Evolutionary conservation across 2,329 filamentous ascomycete genomes (phyloP).

Genomic region (Verticillium klebahnii): DNA sequence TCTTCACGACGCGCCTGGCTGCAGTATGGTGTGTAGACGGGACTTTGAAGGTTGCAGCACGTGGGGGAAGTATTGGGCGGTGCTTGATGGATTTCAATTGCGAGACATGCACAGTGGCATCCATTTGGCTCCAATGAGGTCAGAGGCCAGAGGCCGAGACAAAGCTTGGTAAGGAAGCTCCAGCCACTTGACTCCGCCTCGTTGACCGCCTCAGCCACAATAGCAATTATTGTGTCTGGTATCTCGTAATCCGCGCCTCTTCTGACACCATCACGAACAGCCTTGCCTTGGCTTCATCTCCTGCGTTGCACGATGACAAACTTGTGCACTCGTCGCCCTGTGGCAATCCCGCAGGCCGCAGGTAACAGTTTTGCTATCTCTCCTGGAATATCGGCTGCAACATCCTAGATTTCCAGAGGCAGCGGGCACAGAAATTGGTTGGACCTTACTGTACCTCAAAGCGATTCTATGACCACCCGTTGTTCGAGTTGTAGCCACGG

Average conservation of each 20-base stretch:
- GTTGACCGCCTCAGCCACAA: not conserved
- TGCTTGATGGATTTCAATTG: conserved; percentile 1
- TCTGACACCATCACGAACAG: not conserved
- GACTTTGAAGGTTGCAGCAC: conserved; percentile 10
- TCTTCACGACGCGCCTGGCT: not conserved
- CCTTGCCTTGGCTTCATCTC: not conserved
- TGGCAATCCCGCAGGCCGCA: not conserved
- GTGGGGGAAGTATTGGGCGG: conserved; percentile 12
- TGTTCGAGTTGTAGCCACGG: no score
- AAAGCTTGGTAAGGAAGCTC: not conserved
- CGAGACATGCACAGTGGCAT: not conserved
- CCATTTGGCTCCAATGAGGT: not conserved
- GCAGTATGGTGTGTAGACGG: not conserved
- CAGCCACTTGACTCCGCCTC: not conserved
- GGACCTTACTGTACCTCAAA: no score
- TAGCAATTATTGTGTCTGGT: not conserved
- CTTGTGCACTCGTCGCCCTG: not conserved
- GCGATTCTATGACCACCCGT: no score
- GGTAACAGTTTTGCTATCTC: not conserved
- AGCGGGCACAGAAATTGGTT: not conserved
- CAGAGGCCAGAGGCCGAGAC: not conserved
- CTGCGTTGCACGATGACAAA: not conserved
- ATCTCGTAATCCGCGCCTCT: not conserved
- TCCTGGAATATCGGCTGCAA: not conserved
- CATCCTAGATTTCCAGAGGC: not conserved